These are phyloP conservation scores for Teratosphaeria gauchensis DNA, from an alignment of 2,329 filamentous ascomycete species.

Conservation along the genomic window DNA sequence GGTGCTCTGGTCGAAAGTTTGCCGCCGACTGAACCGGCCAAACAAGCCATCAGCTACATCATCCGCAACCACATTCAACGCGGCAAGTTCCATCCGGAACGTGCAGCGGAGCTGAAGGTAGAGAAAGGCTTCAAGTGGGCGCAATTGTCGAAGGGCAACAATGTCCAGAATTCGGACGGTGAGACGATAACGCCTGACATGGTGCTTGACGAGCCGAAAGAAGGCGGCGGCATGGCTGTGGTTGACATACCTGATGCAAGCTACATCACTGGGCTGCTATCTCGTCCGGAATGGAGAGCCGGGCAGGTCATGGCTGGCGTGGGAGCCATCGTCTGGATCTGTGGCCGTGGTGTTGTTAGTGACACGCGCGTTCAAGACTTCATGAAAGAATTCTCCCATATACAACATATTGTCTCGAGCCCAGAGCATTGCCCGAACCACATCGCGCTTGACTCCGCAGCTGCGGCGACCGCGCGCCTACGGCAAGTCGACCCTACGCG, in stretches of 20 bases:
- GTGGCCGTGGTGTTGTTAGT: constrained; percentile 57
- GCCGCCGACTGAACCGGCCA: constrained; percentile 57
- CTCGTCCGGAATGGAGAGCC: constrained; percentile 62
- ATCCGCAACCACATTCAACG: constrained; percentile 65
- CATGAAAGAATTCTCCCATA: constrained; percentile 49
- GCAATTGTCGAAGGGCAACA: constrained; percentile 52
- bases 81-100: constrained; percentile 65
- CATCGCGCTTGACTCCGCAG: constrained; percentile 58
- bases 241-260: constrained; percentile 64
- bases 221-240: constrained; percentile 66
- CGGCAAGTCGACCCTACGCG: constrained; percentile 62
- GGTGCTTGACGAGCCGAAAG: constrained; percentile 61
- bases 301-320: constrained; percentile 57
- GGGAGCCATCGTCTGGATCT: constrained; percentile 66
- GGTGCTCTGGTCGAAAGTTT: constrained; percentile 54
- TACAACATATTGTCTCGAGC: constrained; percentile 71
- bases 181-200: constrained; percentile 70
- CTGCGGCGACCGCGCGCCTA: constrained; percentile 58
- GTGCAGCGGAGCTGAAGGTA: constrained; percentile 58
- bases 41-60: constrained; percentile 74
- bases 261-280: constrained; percentile 61
- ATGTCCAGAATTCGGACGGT: constrained; percentile 55
- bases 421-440: constrained; percentile 66
- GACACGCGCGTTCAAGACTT: constrained; percentile 59
- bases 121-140: constrained; percentile 49